Conservation (phyloP, 2,329 filamentous ascomycete species). For the Aureobasidium sp. region DNA sequence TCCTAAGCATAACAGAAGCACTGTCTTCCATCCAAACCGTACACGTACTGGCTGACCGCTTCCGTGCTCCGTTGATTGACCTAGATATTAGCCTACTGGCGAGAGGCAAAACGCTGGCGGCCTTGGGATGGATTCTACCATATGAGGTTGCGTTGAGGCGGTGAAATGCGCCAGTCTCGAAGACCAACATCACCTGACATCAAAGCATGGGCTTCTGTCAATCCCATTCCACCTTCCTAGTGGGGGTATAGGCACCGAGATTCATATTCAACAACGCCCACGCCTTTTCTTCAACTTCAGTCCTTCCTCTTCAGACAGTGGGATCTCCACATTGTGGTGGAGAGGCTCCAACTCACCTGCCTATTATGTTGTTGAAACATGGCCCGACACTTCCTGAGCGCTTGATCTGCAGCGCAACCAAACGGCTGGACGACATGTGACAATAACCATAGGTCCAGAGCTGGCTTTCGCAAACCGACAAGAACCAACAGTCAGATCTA, state of each 20-base stretch:
- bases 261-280: not conserved
- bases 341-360: not conserved
- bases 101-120: not conserved
- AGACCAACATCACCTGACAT: not conserved
- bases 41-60: not conserved
- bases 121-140: not conserved
- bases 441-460: not conserved
- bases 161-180: not conserved
- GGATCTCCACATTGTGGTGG: not conserved
- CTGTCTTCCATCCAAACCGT: not conserved
- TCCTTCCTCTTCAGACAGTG: not conserved
- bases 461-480: not conserved
- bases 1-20: not conserved
- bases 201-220: not conserved
- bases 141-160: not conserved
- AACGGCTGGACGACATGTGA: slow-evolving; percentile 4
- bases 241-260: not conserved
- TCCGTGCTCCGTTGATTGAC: not conserved
- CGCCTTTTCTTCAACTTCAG: not conserved
- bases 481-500: not conserved
- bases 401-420: not conserved
- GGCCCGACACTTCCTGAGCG: not conserved
- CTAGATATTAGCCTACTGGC: not conserved
- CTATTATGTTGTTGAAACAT: not conserved
- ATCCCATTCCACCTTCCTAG: not conserved